Conservation (phyloP, 140 eudicot genomes). For the Ambrosia hybrid region DNA sequence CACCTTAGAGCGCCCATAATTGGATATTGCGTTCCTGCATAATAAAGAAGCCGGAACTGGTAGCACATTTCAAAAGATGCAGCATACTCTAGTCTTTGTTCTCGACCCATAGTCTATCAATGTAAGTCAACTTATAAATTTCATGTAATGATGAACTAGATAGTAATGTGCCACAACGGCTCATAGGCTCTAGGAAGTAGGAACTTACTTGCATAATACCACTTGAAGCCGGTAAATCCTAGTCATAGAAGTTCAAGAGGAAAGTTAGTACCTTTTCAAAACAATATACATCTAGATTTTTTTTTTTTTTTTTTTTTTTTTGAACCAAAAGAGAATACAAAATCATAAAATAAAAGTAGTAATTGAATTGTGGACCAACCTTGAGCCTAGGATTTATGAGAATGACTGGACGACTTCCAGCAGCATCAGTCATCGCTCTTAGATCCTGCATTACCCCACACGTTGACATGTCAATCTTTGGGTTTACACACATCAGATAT, state of each 20-base stretch:
- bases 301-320: background rate
- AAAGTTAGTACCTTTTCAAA: slow-evolving; percentile 26
- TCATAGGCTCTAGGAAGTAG: background rate
- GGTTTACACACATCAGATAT: background rate
- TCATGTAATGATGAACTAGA: slow-evolving; percentile 14
- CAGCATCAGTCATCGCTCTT: slow-evolving; percentile 98
- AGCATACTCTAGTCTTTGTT: slow-evolving; percentile 90
- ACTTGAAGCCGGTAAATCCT: slow-evolving; percentile 97
- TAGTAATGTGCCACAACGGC: slow-evolving; percentile 13
- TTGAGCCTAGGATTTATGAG: slow-evolving; percentile 87
- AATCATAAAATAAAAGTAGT: background rate
- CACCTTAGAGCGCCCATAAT: slow-evolving; percentile 97
- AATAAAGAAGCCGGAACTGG: slow-evolving; percentile 85
- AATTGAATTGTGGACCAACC: slow-evolving; percentile 46
- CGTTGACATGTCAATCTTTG: slow-evolving; percentile 22
- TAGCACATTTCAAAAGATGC: slow-evolving; percentile 92
- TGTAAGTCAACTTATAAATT: slow-evolving; percentile 20
- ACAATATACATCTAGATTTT: background rate
- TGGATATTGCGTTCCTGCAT: slow-evolving; percentile 90
- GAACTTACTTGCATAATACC: slow-evolving; percentile 97
- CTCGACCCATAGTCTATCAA: slow-evolving; percentile 94
- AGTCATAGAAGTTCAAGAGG: slow-evolving; percentile 23
- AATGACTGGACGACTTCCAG: slow-evolving; percentile 93
- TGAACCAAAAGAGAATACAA: slow-evolving; percentile 4
- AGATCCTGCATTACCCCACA: slow-evolving; percentile 70